Percentiles rank a stretch among this genome's conserved stretches.
These are phyloP conservation scores for Aspergillus awamori DNA, from an alignment of 2,329 filamentous ascomycete genomes.

Conservation along the genomic window DNA sequence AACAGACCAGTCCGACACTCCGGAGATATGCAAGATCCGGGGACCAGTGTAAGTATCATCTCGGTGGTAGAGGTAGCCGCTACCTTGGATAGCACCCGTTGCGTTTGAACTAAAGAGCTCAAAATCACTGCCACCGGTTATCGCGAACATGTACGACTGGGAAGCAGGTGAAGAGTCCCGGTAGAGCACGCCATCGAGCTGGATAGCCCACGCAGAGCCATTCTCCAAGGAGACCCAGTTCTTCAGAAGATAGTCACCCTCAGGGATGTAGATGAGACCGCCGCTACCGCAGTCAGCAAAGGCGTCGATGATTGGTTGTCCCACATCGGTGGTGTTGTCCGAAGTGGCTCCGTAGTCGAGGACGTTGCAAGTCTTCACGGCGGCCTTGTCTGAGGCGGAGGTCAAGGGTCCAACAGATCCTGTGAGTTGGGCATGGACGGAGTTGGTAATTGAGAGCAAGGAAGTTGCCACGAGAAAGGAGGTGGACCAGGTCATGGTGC, in stretches of 20 bases:
- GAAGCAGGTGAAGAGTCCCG: slow-evolving; percentile 32
- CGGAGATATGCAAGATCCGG: slow-evolving; percentile 50
- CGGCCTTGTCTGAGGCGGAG: slow-evolving; percentile 10
- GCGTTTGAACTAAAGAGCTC: slow-evolving; percentile 56
- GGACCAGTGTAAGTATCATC: slow-evolving; percentile 45
- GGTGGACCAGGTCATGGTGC: too few species aligned
- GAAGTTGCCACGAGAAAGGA: too few species aligned
- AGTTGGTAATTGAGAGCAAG: too few species aligned
- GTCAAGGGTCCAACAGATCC: too few species aligned
- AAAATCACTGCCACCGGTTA: slow-evolving; percentile 42
- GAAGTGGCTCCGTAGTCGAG: slow-evolving; percentile 56
- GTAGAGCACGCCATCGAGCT: slow-evolving; percentile 58
- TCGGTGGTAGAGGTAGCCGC: slow-evolving; percentile 54
- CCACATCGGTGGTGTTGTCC: slow-evolving; percentile 55
- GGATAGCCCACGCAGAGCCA: slow-evolving; percentile 54
- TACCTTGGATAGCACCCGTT: slow-evolving; percentile 57
- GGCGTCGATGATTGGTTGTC: slow-evolving; percentile 51
- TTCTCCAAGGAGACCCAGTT: slow-evolving; percentile 54
- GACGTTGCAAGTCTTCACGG: slow-evolving; percentile 51
- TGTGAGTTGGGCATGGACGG: too few species aligned
- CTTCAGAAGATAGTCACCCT: slow-evolving; percentile 53
- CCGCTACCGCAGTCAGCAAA: slow-evolving; percentile 55
- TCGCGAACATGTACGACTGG: too few species aligned
- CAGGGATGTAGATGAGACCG: slow-evolving; percentile 54
- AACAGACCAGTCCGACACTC: slow-evolving; percentile 52